Evolutionary conservation across 2,329 filamentous ascomycete species (phyloP).

Genomic region (Cladophialophora yegresii): DNA sequence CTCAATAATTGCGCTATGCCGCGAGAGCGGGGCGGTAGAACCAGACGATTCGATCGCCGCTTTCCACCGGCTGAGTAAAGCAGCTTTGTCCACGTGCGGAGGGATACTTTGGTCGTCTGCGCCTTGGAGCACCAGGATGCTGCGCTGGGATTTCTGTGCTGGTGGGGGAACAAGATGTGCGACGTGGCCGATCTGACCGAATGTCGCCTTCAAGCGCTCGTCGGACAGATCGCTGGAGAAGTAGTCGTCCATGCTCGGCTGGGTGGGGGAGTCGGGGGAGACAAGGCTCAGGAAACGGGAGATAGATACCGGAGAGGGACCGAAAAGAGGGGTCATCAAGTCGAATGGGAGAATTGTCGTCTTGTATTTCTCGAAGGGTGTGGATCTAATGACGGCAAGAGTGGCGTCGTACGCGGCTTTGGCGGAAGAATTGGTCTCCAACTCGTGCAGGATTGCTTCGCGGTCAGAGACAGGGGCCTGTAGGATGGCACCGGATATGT

Average conservation of each 20-base stretch:
- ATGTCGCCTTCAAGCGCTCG: constrained; percentile 62
- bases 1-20: constrained; percentile 22
- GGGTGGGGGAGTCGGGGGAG: constrained; percentile 53
- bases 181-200: constrained; percentile 50
- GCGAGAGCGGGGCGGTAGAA: constrained; percentile 10
- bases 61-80: constrained; percentile 31
- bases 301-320: constrained; percentile 55
- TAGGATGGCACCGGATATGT: constrained; percentile 72
- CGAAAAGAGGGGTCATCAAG: constrained; percentile 37
- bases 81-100: constrained; percentile 23
- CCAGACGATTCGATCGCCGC: constrained; percentile 18
- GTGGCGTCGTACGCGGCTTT: constrained; percentile 22
- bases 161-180: constrained; percentile 3
- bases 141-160: constrained; percentile 5
- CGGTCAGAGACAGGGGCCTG: constrained; percentile 80
- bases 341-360: constrained; percentile 34
- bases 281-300: constrained; percentile 61
- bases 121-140: constrained; percentile 30
- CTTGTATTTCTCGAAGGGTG: constrained; percentile 20
- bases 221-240: constrained; percentile 77
- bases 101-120: constrained; percentile 28
- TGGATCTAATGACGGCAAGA: constrained; percentile 23
- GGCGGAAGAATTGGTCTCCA: constrained; percentile 38
- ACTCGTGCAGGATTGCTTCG: constrained; percentile 58
- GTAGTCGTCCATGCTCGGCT: constrained; percentile 76